Conservation (phyloP, 202 grass and related monocot species). For the Bolboschoenoplectus hybrid region DNA sequence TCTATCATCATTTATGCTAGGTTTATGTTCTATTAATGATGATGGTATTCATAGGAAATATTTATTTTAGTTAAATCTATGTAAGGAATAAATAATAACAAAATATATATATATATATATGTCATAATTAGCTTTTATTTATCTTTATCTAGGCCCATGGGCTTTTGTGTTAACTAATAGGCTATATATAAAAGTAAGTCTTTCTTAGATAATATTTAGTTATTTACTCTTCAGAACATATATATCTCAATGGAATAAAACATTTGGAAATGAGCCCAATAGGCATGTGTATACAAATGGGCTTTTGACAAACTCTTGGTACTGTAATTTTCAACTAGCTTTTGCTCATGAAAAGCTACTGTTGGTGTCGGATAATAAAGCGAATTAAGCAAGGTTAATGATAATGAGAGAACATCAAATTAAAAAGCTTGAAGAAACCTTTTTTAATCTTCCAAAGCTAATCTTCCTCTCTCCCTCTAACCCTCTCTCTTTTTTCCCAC, state of each 20-base stretch:
- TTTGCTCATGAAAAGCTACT: background rate
- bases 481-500: no score
- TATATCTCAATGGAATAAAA: background rate
- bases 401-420: no score
- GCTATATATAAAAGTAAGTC: background rate
- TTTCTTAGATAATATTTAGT: background rate
- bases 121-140: no score
- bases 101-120: no score
- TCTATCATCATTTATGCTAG: no score
- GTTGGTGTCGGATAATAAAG: background rate
- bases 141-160: background rate
- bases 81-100: background rate
- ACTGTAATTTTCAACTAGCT: no score
- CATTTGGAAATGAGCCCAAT: background rate
- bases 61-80: background rate
- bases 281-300: background rate
- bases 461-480: no score
- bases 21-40: no score
- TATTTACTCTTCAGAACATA: background rate
- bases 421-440: no score
- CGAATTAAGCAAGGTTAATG: background rate
- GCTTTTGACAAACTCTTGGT: background rate
- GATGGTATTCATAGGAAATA: background rate
- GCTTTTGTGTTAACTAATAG: background rate
- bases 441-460: no score